phyloP scores from a whole-genome alignment of 225 moss, liverwort and hornwort species.

The Physcomitrellopsis africana region DNA sequence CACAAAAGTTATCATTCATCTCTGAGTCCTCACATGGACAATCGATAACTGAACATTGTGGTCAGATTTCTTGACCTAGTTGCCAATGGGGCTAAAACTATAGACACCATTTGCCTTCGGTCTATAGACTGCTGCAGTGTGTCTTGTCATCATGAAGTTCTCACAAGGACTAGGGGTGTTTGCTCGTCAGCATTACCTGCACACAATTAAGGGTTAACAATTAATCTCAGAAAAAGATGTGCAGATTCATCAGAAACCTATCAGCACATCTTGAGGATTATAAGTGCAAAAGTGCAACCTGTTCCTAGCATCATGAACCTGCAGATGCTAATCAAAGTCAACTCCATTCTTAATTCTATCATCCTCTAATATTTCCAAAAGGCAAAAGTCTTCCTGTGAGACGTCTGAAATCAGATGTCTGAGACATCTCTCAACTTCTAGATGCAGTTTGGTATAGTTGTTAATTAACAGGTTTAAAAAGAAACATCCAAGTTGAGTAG shows the following conservation, averaged over 20 bases:
- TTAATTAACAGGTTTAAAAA: not conserved
- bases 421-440: not conserved
- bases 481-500: not conserved
- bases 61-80: too few relatives aligned
- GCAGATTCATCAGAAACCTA: not conserved
- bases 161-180: conserved; percentile 85
- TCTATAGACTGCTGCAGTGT: too few relatives aligned
- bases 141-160: conserved; percentile 29
- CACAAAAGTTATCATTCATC: too few relatives aligned
- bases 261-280: too few relatives aligned
- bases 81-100: too few relatives aligned
- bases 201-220: not conserved
- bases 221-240: not conserved
- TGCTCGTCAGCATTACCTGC: conserved; percentile 98
- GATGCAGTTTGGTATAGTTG: not conserved
- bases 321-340: not conserved
- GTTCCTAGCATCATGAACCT: not conserved
- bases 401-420: not conserved
- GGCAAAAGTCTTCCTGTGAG: not conserved
- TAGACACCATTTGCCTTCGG: too few relatives aligned
- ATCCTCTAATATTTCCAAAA: not conserved
- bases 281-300: conserved; percentile 18
- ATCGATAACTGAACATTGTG: too few relatives aligned
- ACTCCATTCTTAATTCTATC: not conserved
- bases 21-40: too few relatives aligned